These are phyloP conservation scores for Galerina marginata DNA, from an alignment of 768 basidiomycete genomes.

Conservation along the genomic window DNA sequence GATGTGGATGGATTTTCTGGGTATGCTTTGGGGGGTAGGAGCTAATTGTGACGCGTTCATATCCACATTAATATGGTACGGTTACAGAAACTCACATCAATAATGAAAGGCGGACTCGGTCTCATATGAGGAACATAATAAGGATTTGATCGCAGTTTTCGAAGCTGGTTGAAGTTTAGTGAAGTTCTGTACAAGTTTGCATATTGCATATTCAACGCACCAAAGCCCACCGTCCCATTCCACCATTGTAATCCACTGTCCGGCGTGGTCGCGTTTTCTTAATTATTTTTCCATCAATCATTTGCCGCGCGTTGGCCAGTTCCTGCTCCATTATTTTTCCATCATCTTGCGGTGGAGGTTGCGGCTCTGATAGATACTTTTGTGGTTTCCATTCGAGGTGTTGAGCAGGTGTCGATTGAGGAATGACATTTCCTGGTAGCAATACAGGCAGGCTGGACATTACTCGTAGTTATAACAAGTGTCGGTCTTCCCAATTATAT, in stretches of 20 bases:
- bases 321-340: conserved; percentile 79
- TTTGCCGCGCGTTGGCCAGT: conserved; percentile 71
- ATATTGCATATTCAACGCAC: conserved; percentile 49
- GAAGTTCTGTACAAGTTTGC: conserved; percentile 6
- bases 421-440: conserved; percentile 18
- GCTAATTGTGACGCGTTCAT: conserved; percentile 48
- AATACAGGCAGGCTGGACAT: conserved; percentile 24
- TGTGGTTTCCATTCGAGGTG: conserved; percentile 79
- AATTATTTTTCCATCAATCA: conserved; percentile 79
- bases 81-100: conserved; percentile 69
- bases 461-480: background rate
- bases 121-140: conserved; percentile 78
- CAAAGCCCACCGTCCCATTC: conserved; percentile 83
- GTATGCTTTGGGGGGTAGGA: conserved; percentile 94
- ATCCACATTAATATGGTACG: conserved; percentile 21
- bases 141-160: conserved; percentile 80
- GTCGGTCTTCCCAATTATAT: background rate
- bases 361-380: conserved; percentile 73
- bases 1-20: conserved; percentile 91
- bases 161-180: conserved; percentile 49
- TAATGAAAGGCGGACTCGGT: conserved; percentile 86
- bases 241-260: conserved; percentile 95
- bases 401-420: conserved; percentile 29
- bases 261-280: conserved; percentile 92
- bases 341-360: conserved; percentile 79